Base-by-base conservation (phyloP, 2,329 filamentous ascomycete species). In the Pseudohalonectria lignicola region DNA sequence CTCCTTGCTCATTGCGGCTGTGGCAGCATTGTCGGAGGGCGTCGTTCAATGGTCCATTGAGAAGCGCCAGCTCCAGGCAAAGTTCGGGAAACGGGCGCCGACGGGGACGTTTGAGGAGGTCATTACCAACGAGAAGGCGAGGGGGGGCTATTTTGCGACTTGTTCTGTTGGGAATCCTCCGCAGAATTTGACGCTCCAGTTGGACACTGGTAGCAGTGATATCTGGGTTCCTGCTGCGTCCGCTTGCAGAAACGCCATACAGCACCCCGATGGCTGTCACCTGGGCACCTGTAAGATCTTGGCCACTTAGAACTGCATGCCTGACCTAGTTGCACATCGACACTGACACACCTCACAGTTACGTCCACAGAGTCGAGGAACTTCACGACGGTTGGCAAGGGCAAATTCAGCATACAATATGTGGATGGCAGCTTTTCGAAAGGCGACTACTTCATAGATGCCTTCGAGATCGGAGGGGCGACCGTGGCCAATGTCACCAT, bases 201-300 rank as follows among this genome's bases (percentile, higher is more conserved):
- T 81, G 32, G 76, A 81, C 54, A 81, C 76, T 1, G 77, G 76
- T 31, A 79, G 74, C 49, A 78, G 74, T 43, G 77, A 82, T 55
- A 67, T 76, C 17, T 81, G 77, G 76, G 65, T 80, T 29, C 66
- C 69, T 12, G 65, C 2, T 43, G 42, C 25, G 59, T 67, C 11
- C 74, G 70, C 50, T 41, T 54, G 13, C 42, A 51, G 3, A 39
- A 35, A 4, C 42, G 37, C 21, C 13, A 25, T 15, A 5, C 30
- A 26, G 5, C 18, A 31, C 17, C 36, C 41, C 34, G 29, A 39
- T 8, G 51, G 51, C 23, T 56, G 54, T 31, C 26, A 20, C 7
- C 34, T 53, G 1, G 49, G 52, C 9, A 46, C 48, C 11, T 57
- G 49, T 53, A 46, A 16, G 49, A 41, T 12, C 12, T 5, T n/a